These are phyloP conservation scores for Ormosia semicastrata DNA, from an alignment of 306 rosid species.

Conservation along the genomic window DNA sequence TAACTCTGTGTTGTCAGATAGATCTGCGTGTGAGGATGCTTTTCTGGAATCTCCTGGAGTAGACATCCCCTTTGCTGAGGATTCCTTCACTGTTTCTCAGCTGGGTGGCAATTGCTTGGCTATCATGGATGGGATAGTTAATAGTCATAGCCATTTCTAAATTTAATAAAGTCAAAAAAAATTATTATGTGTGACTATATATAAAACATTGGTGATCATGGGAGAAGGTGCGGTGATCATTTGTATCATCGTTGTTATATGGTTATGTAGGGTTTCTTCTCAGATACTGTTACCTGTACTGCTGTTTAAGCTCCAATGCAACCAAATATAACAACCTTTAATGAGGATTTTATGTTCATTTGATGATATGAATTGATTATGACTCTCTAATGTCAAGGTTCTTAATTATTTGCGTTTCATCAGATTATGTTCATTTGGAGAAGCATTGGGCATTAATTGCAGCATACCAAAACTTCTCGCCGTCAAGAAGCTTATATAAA, in stretches of 20 bases:
- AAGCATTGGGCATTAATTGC: too few relatives aligned
- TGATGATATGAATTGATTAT: too few relatives aligned
- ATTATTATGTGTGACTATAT: too few relatives aligned
- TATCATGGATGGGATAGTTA: conserved; percentile 12
- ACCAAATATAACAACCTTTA: background rate
- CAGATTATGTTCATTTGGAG: too few relatives aligned
- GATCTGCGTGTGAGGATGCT: background rate
- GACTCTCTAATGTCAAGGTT: too few relatives aligned
- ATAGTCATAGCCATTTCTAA: background rate
- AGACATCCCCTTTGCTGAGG: background rate
- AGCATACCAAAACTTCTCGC: too few relatives aligned
- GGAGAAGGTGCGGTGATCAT: background rate
- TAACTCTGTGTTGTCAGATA: background rate
- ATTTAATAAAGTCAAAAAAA: background rate
- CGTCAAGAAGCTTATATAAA: too few relatives aligned
- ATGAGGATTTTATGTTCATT: too few relatives aligned
- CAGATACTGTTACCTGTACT: background rate
- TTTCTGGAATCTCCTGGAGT: background rate
- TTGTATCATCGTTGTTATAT: background rate
- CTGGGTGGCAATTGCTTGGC: conserved; percentile 23
- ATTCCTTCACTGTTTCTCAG: background rate
- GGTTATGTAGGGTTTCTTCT: background rate
- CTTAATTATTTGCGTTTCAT: too few relatives aligned
- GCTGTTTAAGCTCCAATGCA: background rate
- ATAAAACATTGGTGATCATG: background rate